Conservation (phyloP, 257 asterid species). For the Jacaranda mimosifolia region DNA sequence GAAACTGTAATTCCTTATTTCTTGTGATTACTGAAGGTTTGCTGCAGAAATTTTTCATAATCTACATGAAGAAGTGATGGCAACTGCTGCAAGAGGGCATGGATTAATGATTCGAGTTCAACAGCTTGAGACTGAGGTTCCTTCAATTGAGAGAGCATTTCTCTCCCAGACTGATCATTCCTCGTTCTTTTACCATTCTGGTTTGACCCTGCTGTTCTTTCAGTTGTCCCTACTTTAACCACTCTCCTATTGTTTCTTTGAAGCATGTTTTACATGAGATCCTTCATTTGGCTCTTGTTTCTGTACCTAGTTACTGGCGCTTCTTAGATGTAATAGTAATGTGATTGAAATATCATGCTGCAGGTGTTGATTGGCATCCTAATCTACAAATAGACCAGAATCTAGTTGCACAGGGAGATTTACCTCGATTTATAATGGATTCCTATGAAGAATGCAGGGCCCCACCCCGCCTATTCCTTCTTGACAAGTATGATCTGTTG, state of each 20-base stretch:
- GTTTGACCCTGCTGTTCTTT: conserved; percentile 43
- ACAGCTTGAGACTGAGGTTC: conserved; percentile 74
- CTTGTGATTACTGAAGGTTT: conserved; percentile 63
- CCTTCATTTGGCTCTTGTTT: neutral
- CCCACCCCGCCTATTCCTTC: conserved; percentile 80
- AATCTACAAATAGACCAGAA: conserved; percentile 57
- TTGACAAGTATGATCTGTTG: conserved; percentile 66
- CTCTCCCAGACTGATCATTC: conserved; percentile 76
- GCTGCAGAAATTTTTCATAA: conserved; percentile 80
- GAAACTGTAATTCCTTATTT: conserved; percentile 22
- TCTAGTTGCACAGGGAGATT: conserved; percentile 64
- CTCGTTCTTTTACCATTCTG: conserved; percentile 63
- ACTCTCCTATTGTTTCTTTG: neutral
- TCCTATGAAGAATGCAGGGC: conserved; percentile 85
- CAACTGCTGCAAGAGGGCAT: conserved; percentile 83
- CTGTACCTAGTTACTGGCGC: neutral
- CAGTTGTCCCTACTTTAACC: neutral
- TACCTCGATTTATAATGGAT: conserved; percentile 83
- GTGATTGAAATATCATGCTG: conserved; percentile 23
- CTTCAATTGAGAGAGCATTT: conserved; percentile 69
- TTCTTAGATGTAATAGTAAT: neutral
- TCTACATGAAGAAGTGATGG: conserved; percentile 77
- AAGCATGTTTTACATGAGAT: neutral
- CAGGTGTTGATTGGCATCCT: conserved; percentile 81
- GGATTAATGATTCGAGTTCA: conserved; percentile 69